Evolutionary conservation across 2,329 filamentous ascomycete genomes (phyloP).

Genomic region (Coniochaeta sp.): DNA sequence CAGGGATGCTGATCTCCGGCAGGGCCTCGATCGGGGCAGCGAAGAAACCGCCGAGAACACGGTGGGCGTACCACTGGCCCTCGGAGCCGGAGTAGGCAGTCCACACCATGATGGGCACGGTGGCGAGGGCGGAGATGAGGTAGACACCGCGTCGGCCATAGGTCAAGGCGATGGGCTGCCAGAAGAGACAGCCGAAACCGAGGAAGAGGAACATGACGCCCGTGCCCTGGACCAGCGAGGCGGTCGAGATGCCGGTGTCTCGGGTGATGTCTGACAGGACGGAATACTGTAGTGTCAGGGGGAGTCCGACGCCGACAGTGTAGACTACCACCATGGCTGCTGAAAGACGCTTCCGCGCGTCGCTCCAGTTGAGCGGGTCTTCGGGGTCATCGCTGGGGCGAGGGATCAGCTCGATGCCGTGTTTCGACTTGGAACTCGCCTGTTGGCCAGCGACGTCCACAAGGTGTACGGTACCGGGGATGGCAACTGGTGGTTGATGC

Average conservation of each 20-base stretch:
- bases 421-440: conserved; percentile 12
- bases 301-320: conserved; percentile 38
- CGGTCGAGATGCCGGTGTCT: conserved; percentile 35
- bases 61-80: conserved; percentile 35
- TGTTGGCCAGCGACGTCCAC: conserved; percentile 20
- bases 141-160: conserved; percentile 27
- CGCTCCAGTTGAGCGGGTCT: conserved; percentile 27
- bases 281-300: conserved; percentile 39
- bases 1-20: conserved; percentile 27
- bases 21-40: conserved; percentile 36
- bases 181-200: conserved; percentile 36
- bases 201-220: conserved; percentile 38
- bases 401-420: conserved; percentile 22
- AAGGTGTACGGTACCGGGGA: conserved; percentile 21
- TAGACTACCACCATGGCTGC: conserved; percentile 26
- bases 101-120: conserved; percentile 25
- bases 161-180: conserved; percentile 37
- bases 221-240: conserved; percentile 37
- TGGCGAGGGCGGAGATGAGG: conserved; percentile 16
- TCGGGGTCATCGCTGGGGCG: conserved; percentile 23
- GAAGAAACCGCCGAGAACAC: conserved; percentile 35
- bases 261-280: conserved; percentile 37
- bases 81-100: conserved; percentile 28
- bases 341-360: conserved; percentile 19
- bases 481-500: background rate